Percentiles rank a stretch among this genome's conserved stretches.
Conservation (phyloP, 495 filamentous ascomycete species). For the Geopyxis carbonaria region DNA sequence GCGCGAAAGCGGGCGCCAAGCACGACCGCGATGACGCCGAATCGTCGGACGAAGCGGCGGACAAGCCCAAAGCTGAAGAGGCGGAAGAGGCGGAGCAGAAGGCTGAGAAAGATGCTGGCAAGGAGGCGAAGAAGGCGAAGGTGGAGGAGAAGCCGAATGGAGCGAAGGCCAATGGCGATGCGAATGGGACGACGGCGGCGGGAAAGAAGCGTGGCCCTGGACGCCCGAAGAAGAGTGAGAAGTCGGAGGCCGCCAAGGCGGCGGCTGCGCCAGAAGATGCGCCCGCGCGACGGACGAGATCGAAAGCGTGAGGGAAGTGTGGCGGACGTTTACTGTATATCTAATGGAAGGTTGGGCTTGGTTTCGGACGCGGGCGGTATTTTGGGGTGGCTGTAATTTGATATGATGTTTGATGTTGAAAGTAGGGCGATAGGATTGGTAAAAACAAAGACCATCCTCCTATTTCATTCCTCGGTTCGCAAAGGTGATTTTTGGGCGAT, state of each 20-base stretch:
- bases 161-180: slow-evolving; percentile 27
- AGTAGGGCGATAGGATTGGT: too few relatives aligned
- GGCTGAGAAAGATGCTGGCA: slow-evolving; percentile 17
- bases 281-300: not conserved
- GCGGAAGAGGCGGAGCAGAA: slow-evolving; percentile 24
- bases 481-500: too few relatives aligned
- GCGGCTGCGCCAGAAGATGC: not conserved
- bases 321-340: not conserved
- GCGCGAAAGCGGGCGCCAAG: slow-evolving; percentile 27
- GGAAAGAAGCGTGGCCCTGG: slow-evolving; percentile 23
- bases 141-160: slow-evolving; percentile 26
- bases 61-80: slow-evolving; percentile 8
- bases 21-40: slow-evolving; percentile 9
- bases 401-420: too few relatives aligned
- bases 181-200: slow-evolving; percentile 25
- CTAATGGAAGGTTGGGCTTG: too few relatives aligned
- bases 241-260: too few relatives aligned
- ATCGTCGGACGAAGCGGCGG: slow-evolving; percentile 13
- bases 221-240: too few relatives aligned
- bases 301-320: not conserved
- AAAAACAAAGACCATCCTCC: too few relatives aligned
- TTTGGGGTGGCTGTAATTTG: too few relatives aligned
- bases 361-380: too few relatives aligned
- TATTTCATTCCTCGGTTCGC: too few relatives aligned
- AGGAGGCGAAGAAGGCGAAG: slow-evolving; percentile 23